Evolutionary conservation across 495 filamentous ascomycete genomes (phyloP), one percentile per base, ranked within the genome.

Genomic region (Neurospora sp.): DNA sequence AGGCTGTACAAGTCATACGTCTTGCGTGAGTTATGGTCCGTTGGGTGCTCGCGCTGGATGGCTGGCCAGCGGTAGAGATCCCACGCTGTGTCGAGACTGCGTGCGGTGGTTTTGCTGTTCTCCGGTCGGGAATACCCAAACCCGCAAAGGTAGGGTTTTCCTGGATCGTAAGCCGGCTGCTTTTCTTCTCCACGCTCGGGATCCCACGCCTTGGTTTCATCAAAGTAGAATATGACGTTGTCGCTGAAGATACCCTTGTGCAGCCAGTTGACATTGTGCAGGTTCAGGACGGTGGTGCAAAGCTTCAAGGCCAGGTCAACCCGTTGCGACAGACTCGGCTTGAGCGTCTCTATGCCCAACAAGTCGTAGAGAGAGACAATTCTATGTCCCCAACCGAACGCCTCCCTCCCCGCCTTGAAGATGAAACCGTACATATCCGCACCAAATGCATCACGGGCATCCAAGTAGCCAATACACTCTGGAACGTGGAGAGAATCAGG

Each of bases 251-350:
- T 75, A 0, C 85, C 85, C 75, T 89, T 90, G 80, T 89, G 88
- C 37, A 89, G 76, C 87, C 86, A 90, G 69, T 87, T 85, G 2
- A 88, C n/a, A n/a, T n/a, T n/a, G n/a, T n/a, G n/a, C n/a, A n/a
- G n/a, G n/a, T n/a, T n/a, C n/a, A n/a, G n/a, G n/a, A n/a, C n/a
- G n/a, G n/a, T n/a, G n/a, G n/a, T n/a, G n/a, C n/a, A n/a, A n/a
- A n/a, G n/a, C n/a, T n/a, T n/a, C n/a, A n/a, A n/a, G n/a, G n/a
- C n/a, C n/a, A n/a, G n/a, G 9, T 42, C 37, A 16, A 81, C 38
- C 1, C 79, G 69, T 35, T 78, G 70, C 18, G 77, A 72, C 0
- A 81, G 44, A 12, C 70, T 71, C 18, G 79, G 78, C 14, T 59
- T 76, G 31, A 37, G 16, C 0, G 7, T 0, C 2, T 18, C 38